Base-by-base conservation (phyloP, 768 basidiomycete genomes). In the Phanerochaete sordida region DNA sequence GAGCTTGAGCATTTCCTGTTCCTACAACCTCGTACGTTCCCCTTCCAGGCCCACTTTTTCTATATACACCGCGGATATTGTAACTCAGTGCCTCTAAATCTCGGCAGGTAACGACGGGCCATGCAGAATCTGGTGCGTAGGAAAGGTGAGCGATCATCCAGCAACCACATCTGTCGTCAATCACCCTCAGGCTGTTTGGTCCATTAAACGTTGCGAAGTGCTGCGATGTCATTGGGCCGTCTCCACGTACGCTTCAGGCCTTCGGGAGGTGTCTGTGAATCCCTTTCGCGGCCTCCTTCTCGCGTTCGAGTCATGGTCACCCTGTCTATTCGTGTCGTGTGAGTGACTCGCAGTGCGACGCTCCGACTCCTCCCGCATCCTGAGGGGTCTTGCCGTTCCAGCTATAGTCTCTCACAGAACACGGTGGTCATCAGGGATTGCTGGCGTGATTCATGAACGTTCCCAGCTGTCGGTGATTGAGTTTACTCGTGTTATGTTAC, bases 61-160 rank as follows among this genome's bases (percentile, higher is more conserved):
- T 26, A 44, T 33, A 12, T 33, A 54, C 31, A 16, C 52, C 23
- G 30, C 19, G 24, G n/a, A 21, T 19, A 9, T 55, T 39, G n/a
- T 26, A 30, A 31, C 54, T 26, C 6, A 30, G 15, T 31, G 31
- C 2, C 52, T n/a, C 11, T 16, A 23, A 35, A 37, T 31, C 30
- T 6, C 33, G 19, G 37, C 54, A 55, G 23, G 6, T 23, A 43
- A 37, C 37, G 44, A 33, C 45, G 13, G 47, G 15, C 27, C 43
- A 57, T 57, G 56, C 56, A 57, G 21, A 47, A 31, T n/a, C 30
- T 47, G 27, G 45, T 47, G 27, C 56, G 56, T 26, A 45, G 24
- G 16, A 45, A 19, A 57, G 56, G 56, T 57, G 56, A 57, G 56
- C 45, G 44, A 57, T 33, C 56, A 30, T 39, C 23, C 30, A 30